Evolutionary conservation across 768 basidiomycete species (phyloP), one percentile per base, ranked within the genome.

Genomic region (Hericium coralloides): DNA sequence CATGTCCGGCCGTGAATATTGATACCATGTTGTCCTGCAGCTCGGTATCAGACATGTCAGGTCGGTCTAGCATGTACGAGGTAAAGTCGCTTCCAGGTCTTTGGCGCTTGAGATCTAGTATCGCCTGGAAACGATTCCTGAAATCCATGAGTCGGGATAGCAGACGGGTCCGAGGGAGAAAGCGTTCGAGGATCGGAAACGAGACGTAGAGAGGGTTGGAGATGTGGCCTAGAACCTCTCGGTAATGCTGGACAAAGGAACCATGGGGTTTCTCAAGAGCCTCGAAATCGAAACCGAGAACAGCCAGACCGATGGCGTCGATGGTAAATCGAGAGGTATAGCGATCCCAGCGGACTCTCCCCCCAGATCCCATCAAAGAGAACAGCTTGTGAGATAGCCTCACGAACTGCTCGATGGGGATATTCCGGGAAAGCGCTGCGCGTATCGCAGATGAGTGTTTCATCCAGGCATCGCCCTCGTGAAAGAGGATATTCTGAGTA

Each of bases 381-480:
- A 72, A 69, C 39, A 74, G 65, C 31, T 73, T 68, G 25, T 65
- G 50, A 14, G 70, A 53, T n/a, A 74, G 61, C 2, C 57, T 18
- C 12, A 68, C 65, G 53, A 73, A 74, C 17, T 64, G 58, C 49
- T 71, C 65, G 22, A 74, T 60, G 15, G 74, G 74, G 14, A 72
- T 64, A 39, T 69, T 66, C 15, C 66, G 64, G 54, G 66, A 64
- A 38, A 74, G 66, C 2, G 73, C 73, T 10, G 67, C 63, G 51
- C 67, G 71, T 22, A 74, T 67, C n/a, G 69, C 63, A 4, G 62
- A 58, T 12, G 72, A 72, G 38, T 74, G 74, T 18, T 69, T 62
- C 57, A 69, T 70, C 73, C 73, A 74, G 55, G 59, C 65, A 47
- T 70, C 70, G 14, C 74, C 73, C 57, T 74, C 74, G 45, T 72